Base-by-base conservation (phyloP, 129 eudicot genomes). In the carrot (Daucus carota) region DNA sequence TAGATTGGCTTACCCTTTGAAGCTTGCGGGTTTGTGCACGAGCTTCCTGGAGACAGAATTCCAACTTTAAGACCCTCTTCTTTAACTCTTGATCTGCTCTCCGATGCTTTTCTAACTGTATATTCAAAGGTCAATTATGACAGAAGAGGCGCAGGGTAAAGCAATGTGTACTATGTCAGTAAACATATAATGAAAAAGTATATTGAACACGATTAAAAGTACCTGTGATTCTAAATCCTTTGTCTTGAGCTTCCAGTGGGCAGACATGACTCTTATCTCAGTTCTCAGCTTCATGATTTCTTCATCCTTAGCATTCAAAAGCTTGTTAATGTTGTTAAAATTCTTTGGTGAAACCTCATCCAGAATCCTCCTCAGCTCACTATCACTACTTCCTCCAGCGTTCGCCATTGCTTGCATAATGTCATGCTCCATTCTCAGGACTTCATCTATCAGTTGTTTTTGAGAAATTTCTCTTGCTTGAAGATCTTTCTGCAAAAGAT, bases 21-120 rank as follows among this genome's bases (percentile, higher is more conserved):
- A 95, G 97, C 80, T 92, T 95, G 76, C 97, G 96, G 59, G 97
- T 95, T 82, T 95, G 99, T 75, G 97, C 84, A 31, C 97, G 92
- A 82, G 97, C 92, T 79, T 95, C 99, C 66, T 95, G 99, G 67
- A 95, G 95, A 79, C 99, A 95, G 68, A 95, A 95, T 81, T 95
- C 99, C 65, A 95, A 87, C 86, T 91, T 95, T 59, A 95, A 65
- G 47, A 95, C 96, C 72, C 92, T 88, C 76, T 95, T 95, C 78
- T 92, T 92, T 83, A 95, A 79, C 81, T 95, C 99, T 78, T 91
- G 97, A 72, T 95, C 97, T 31, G 89, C 92, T 84, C 92, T 92
- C 34, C 91, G 86, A 50, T 92, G 99, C 82, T 95, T 95, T 83
- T 95, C 99, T 77, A 95, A 72, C 99, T 94, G 90, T 77, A 75